phyloP scores from a whole-genome alignment of 306 rosid species.

The Lagenaria siceraria region DNA sequence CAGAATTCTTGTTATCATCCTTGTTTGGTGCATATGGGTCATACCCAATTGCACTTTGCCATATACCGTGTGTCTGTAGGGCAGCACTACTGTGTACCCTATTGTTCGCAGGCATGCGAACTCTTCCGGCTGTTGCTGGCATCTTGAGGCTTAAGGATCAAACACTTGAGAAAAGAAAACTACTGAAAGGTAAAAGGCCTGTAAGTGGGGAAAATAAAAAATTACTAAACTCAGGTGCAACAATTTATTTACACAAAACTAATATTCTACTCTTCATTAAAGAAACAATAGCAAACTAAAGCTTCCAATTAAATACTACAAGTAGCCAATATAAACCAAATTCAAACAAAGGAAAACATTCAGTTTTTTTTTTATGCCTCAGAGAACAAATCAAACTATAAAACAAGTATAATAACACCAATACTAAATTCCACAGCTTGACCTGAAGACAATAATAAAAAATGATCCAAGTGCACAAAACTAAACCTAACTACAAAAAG shows the following conservation, averaged over 20 bases:
- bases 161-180: conserved; percentile 9
- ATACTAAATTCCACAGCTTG: neutral
- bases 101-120: conserved; percentile 99
- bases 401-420: neutral
- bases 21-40: conserved; percentile 89
- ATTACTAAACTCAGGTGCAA: neutral
- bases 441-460: neutral
- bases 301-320: neutral
- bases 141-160: conserved; percentile 34
- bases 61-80: conserved; percentile 90
- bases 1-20: conserved; percentile 49
- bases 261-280: too few relatives aligned
- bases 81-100: conserved; percentile 97
- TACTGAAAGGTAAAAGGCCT: neutral
- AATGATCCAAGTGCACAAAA: neutral
- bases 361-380: neutral
- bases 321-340: neutral
- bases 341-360: neutral
- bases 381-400: neutral
- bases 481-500: neutral
- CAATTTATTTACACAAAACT: neutral
- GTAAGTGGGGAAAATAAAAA: neutral
- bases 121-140: conserved; percentile 97
- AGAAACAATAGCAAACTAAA: neutral
- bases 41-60: conserved; percentile 95